Evolutionary conservation across 169 alveolate species (phyloP), one percentile per base, ranked within the genome.

Genomic region (Eimeria maxima): DNA sequence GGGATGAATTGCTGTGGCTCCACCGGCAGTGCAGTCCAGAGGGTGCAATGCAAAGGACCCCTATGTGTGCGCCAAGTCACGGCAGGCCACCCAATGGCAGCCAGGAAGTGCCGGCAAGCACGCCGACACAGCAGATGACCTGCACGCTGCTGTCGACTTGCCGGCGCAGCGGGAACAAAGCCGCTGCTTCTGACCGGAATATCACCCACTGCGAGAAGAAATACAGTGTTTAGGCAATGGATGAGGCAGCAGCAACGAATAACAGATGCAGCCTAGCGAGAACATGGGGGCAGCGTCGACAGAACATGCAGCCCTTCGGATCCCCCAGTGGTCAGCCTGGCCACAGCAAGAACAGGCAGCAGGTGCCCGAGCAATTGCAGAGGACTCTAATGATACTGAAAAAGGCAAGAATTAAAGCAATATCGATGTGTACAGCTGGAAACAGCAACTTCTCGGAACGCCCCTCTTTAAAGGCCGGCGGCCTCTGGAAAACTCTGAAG

Each of bases 381-480:
- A 50, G 50, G 44, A 50, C 29, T 4, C 55, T 55, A 27, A 7
- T 47, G 93, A 47, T 45, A 87, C 93, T 87, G 57, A 87, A 87
- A 87, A 42, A 87, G 16, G 93, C 83, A 63, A 47, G 63, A 87
- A 87, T 14, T 27, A 63, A 42, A 57, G 81, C 44, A 38, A 14
- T 22, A 27, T 29, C 44, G 60, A 33, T 80, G 93, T 60, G 81
- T 87, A 63, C 57, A 63, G 74, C 33, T 63, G 78, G 45, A 87
- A 83, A 83, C 91, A 63, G 65, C 81, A 55, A 57, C 83, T 87
- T 81, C 83, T 47, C 24, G 57, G 38, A 60, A 55, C 93, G 67
- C 81, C 93, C 81, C 93, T 63, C 93, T 44, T 47, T 33, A 16
- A 24, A 45, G 50, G 93, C 93, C 81, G 80, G 76, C 91, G 91